Evolutionary conservation across 108 stramenopile species (phyloP).

Genomic region (Nitzschia putrida): DNA sequence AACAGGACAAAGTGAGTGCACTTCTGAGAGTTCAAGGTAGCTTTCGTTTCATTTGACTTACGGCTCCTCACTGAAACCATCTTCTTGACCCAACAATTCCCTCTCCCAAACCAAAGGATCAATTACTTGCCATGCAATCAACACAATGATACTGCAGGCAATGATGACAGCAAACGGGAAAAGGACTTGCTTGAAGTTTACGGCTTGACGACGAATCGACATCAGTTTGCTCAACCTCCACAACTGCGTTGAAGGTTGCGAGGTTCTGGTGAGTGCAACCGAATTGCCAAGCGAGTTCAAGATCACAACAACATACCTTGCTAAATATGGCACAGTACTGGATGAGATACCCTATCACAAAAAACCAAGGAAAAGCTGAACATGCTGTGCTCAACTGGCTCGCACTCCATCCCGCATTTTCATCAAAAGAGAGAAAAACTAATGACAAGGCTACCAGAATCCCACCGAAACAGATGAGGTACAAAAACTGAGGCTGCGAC

Average conservation of each 20-base stretch:
- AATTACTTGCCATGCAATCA: slow-evolving; percentile 53
- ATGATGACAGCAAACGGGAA: slow-evolving; percentile 47
- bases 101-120: slow-evolving; percentile 45
- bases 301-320: slow-evolving; percentile 50
- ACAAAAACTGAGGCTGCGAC: slow-evolving; percentile 27
- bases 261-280: slow-evolving; percentile 48
- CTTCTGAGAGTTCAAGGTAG: no score
- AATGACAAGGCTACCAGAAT: slow-evolving; percentile 12
- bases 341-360: slow-evolving; percentile 22
- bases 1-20: no score
- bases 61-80: slow-evolving; percentile 9
- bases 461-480: slow-evolving; percentile 18
- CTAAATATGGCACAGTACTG: slow-evolving; percentile 38
- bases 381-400: slow-evolving; percentile 6
- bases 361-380: slow-evolving; percentile 28
- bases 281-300: slow-evolving; percentile 49
- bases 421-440: slow-evolving; percentile 33
- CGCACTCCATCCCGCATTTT: slow-evolving; percentile 8
- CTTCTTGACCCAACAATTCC: slow-evolving; percentile 7
- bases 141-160: slow-evolving; percentile 31
- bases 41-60: no score
- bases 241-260: background rate
- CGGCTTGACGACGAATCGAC: slow-evolving; percentile 6
- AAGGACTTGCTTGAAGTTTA: slow-evolving; percentile 52
- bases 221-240: slow-evolving; percentile 26